A percentile compares a stretch with the other conserved stretches of the same genome.
Conservation (phyloP, 2,329 filamentous ascomycete genomes). For the Xylaria sp. region DNA sequence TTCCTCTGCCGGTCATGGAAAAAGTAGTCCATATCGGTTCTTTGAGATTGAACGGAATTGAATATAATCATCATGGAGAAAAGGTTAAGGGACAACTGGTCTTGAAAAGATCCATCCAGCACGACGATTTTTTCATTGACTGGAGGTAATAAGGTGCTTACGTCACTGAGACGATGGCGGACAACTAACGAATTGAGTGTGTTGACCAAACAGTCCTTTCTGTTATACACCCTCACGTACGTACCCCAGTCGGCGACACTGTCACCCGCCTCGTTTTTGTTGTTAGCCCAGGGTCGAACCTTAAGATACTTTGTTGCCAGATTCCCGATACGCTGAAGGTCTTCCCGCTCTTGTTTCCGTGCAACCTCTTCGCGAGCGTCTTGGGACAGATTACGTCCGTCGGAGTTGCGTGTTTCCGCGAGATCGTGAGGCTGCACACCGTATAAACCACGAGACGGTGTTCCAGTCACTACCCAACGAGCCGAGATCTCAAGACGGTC, state of each 20-base stretch:
- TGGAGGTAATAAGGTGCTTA: conserved; percentile 75
- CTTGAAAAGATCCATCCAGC: conserved; percentile 84
- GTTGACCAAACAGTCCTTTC: conserved; percentile 70
- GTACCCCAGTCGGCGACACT: conserved; percentile 75
- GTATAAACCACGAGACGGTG: conserved; percentile 84
- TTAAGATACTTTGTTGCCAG: conserved; percentile 78
- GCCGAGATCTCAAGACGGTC: conserved; percentile 72
- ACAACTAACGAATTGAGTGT: conserved; percentile 85
- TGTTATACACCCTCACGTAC: conserved; percentile 72
- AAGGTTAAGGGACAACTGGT: conserved; percentile 83
- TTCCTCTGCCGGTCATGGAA: conserved; percentile 82
- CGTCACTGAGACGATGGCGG: conserved; percentile 79
- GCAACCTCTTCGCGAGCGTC: conserved; percentile 47
- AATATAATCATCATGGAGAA: conserved; percentile 87
- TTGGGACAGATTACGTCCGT: conserved; percentile 35
- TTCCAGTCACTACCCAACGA: conserved; percentile 91
- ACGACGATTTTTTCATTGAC: conserved; percentile 78
- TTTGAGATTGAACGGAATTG: conserved; percentile 89
- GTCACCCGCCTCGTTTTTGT: conserved; percentile 63
- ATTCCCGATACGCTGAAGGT: conserved; percentile 73
- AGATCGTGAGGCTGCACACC: conserved; percentile 67
- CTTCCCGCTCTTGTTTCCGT: conserved; percentile 64
- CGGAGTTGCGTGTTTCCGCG: conserved; percentile 6
- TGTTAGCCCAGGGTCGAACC: conserved; percentile 81
- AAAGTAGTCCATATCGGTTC: conserved; percentile 86